Evolutionary conservation across 768 basidiomycete genomes (phyloP).

Genomic region (Cyathus striatus): DNA sequence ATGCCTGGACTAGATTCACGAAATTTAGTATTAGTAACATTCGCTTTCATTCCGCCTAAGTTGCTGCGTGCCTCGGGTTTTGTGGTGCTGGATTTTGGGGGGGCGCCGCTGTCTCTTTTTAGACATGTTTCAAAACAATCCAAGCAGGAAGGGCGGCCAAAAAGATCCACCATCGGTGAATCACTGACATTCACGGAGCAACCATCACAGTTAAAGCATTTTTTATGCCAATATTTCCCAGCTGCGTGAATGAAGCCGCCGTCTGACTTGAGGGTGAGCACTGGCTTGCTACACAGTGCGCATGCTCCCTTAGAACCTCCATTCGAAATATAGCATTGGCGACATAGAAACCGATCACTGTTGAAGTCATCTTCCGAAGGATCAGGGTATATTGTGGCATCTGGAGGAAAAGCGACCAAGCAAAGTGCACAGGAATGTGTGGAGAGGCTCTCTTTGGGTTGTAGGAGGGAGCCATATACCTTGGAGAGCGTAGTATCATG

Average conservation of each 20-base stretch:
- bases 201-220: conserved; percentile 70
- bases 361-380: conserved; percentile 32
- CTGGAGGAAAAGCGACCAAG: conserved; percentile 61
- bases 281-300: conserved; percentile 60
- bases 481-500: conserved; percentile 64
- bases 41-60: conserved; percentile 40
- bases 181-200: conserved; percentile 73
- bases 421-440: conserved; percentile 70
- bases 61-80: conserved; percentile 28
- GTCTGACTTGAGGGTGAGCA: conserved; percentile 70
- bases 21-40: conserved; percentile 25
- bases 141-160: conserved; percentile 73
- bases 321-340: conserved; percentile 61
- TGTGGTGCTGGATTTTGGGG: conserved; percentile 29
- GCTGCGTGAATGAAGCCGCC: conserved; percentile 73
- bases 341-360: conserved; percentile 63
- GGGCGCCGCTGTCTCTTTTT: conserved; percentile 44
- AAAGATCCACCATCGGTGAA: conserved; percentile 76
- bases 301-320: conserved; percentile 80
- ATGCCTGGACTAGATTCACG: conserved; percentile 56
- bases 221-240: conserved; percentile 75
- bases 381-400: conserved; percentile 84
- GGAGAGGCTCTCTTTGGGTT: conserved; percentile 68
- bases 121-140: conserved; percentile 81
- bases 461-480: conserved; percentile 81